phyloP scores from a whole-genome alignment of 805 yeast genomes.

The Cyberlindnera veronae region DNA sequence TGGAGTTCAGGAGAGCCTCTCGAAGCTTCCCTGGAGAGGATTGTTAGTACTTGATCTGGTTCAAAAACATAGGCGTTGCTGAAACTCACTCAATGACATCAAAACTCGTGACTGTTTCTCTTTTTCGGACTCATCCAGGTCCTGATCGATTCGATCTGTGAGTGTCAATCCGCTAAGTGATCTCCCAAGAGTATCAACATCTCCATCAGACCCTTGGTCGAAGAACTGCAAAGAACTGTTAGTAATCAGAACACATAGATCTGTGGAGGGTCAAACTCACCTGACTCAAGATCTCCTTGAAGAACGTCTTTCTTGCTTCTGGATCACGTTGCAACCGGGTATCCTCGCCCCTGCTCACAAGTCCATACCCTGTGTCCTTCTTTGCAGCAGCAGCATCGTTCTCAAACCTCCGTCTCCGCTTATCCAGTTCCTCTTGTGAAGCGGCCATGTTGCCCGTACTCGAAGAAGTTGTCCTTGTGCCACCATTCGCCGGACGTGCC shows the following conservation, averaged over 20 bases:
- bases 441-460: neutral
- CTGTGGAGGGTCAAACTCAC: constrained; percentile 17
- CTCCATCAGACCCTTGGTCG: neutral
- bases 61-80: too few relatives aligned
- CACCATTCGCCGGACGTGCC: neutral
- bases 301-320: constrained; percentile 38
- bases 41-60: too few relatives aligned
- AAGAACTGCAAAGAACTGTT: constrained; percentile 2
- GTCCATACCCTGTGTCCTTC: constrained; percentile 40
- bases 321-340: constrained; percentile 42
- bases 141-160: neutral
- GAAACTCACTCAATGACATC: constrained; percentile 31
- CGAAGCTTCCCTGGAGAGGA: constrained; percentile 43
- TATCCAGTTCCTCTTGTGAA: constrained; percentile 18
- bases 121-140: neutral
- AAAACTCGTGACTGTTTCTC: constrained; percentile 24
- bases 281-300: constrained; percentile 34
- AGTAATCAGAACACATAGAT: too few relatives aligned
- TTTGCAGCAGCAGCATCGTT: constrained; percentile 24
- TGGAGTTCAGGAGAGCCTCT: constrained; percentile 45
- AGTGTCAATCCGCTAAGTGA: constrained; percentile 2
- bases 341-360: constrained; percentile 60
- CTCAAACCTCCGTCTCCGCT: constrained; percentile 34
- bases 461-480: neutral
- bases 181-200: neutral